Conservation (phyloP, 2,329 filamentous ascomycete genomes). For the Diaporthe citrichinensis region DNA sequence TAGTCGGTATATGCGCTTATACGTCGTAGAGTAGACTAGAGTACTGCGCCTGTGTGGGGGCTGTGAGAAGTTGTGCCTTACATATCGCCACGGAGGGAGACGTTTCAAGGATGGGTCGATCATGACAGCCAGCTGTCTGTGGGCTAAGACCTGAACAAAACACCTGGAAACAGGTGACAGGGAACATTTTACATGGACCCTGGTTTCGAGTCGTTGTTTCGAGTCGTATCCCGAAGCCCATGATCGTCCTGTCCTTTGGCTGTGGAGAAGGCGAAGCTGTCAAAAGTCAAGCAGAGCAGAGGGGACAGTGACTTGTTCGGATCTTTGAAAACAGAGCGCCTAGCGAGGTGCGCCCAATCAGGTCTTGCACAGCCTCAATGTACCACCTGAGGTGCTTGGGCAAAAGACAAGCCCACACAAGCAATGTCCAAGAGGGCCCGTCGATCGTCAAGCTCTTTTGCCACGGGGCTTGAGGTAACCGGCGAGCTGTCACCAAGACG, state of each 20-base stretch:
- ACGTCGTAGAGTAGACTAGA: not conserved
- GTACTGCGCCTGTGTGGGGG: constrained; percentile 35
- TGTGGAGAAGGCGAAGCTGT: constrained; percentile 23
- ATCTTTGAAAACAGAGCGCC: not conserved
- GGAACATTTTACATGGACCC: not conserved
- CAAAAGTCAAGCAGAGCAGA: not conserved
- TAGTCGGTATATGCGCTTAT: not conserved
- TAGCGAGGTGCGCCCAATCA: constrained; percentile 6
- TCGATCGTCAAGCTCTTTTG: constrained; percentile 28
- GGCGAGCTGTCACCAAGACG: constrained; percentile 21
- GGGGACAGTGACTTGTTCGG: constrained; percentile 12
- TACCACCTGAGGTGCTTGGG: constrained; percentile 19
- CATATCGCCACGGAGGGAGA: constrained; percentile 8
- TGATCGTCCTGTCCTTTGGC: constrained; percentile 5
- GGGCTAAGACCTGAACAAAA: constrained; percentile 25
- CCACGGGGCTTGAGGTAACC: constrained; percentile 18
- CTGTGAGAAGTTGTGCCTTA: constrained; percentile 32
- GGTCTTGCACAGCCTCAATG: constrained; percentile 34
- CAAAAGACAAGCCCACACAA: constrained; percentile 25
- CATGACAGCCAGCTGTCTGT: constrained; percentile 2
- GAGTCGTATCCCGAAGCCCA: constrained; percentile 10
- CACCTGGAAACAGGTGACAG: constrained; percentile 10
- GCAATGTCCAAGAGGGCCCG: constrained; percentile 25
- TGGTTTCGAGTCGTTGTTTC: constrained; percentile 5
- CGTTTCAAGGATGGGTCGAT: constrained; percentile 27